These are phyloP conservation scores for Leptographium wingfieldii DNA, from an alignment of 2,329 filamentous ascomycete species.

Conservation along the genomic window DNA sequence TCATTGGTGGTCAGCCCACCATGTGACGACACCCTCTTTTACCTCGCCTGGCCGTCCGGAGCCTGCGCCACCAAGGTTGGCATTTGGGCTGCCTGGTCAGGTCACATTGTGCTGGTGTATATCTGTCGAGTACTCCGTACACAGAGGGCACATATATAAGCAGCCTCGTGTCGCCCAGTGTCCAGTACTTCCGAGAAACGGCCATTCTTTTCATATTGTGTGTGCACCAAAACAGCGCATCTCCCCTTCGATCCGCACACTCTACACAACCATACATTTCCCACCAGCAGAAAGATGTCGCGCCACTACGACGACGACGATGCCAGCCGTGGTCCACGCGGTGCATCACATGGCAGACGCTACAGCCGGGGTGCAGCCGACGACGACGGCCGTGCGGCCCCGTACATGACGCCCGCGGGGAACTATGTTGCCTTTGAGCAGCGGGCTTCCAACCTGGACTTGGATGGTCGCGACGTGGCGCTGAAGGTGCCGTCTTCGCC, in stretches of 20 bases:
- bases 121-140: too few relatives aligned
- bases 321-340: slow-evolving; percentile 14
- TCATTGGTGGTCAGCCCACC: neutral
- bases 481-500: slow-evolving; percentile 15
- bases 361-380: slow-evolving; percentile 1
- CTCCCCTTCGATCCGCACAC: neutral
- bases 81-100: neutral
- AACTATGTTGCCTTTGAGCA: slow-evolving; percentile 25
- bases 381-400: neutral
- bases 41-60: neutral
- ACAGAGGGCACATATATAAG: neutral
- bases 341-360: slow-evolving; percentile 2
- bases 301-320: slow-evolving; percentile 18
- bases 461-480: slow-evolving; percentile 6
- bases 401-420: slow-evolving; percentile 17
- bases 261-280: neutral
- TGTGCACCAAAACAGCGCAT: neutral
- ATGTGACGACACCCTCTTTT: neutral
- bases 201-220: neutral
- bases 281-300: neutral
- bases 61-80: neutral
- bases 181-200: neutral
- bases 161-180: neutral
- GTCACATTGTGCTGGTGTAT: neutral
- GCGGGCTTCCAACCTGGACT: slow-evolving; percentile 5